phyloP scores from a whole-genome alignment of 2,329 filamentous ascomycete genomes.

The Chaetothyriales sp. region DNA sequence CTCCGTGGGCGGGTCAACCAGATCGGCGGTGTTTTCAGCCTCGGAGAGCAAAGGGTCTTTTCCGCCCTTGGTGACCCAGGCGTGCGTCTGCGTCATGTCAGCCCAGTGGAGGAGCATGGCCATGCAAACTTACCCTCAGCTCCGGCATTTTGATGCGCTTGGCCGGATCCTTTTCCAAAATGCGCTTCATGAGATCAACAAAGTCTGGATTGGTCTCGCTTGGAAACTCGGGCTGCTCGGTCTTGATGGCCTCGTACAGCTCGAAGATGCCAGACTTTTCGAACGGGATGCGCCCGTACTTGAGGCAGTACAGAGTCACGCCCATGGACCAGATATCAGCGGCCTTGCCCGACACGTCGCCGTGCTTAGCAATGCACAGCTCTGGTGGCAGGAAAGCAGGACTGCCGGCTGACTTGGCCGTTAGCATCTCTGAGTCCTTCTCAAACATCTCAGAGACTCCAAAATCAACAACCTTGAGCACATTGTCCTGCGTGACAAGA shows the following conservation, averaged over 20 bases:
- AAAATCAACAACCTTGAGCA: slow-evolving; percentile 96
- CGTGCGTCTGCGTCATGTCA: slow-evolving; percentile 52
- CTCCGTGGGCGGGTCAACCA: slow-evolving; percentile 73
- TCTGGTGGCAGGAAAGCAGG: slow-evolving; percentile 92
- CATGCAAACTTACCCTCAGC: slow-evolving; percentile 51
- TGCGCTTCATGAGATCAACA: slow-evolving; percentile 54
- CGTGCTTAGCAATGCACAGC: slow-evolving; percentile 73
- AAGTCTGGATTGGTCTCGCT: slow-evolving; percentile 54
- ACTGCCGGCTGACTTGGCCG: slow-evolving; percentile 82
- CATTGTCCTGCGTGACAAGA: slow-evolving; percentile 73
- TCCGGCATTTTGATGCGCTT: slow-evolving; percentile 73
- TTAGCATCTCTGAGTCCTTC: slow-evolving; percentile 75
- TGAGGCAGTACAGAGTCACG: slow-evolving; percentile 80
- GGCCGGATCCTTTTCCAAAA: slow-evolving; percentile 74
- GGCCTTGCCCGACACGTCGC: slow-evolving; percentile 73
- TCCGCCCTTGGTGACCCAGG: slow-evolving; percentile 79
- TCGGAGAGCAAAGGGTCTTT: slow-evolving; percentile 63
- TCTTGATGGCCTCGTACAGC: slow-evolving; percentile 76
- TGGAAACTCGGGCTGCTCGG: slow-evolving; percentile 50
- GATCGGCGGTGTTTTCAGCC: slow-evolving; percentile 72
- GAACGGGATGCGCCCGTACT: slow-evolving; percentile 81
- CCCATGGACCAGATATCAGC: slow-evolving; percentile 99
- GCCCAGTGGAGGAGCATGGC: background rate
- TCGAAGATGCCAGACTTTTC: slow-evolving; percentile 66
- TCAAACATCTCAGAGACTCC: slow-evolving; percentile 99